Evolutionary conservation across 2,329 filamentous ascomycete species (phyloP).

Genomic region (Trichoderma sp.): DNA sequence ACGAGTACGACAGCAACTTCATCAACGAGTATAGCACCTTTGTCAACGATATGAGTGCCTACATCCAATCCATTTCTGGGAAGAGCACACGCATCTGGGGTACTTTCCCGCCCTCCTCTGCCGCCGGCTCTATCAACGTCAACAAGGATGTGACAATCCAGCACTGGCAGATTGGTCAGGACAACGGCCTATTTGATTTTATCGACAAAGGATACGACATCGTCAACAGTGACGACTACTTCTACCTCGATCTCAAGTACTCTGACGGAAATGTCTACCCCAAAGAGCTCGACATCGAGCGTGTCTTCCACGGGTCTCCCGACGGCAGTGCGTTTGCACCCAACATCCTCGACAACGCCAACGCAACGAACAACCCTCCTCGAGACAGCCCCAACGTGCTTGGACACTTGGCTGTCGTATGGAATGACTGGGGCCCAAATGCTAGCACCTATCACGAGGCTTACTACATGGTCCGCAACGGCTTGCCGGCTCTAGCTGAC

Average conservation of each 20-base stretch:
- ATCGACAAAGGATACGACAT: constrained; percentile 27
- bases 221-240: constrained; percentile 28
- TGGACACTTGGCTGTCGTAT: constrained; percentile 28
- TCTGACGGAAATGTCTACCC: constrained; percentile 29
- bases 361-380: constrained; percentile 27
- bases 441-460: constrained; percentile 29
- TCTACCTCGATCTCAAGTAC: constrained; percentile 28
- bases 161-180: constrained; percentile 28
- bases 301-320: constrained; percentile 24
- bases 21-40: constrained; percentile 53
- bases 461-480: constrained; percentile 27
- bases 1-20: constrained; percentile 50
- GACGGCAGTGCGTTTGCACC: constrained; percentile 27
- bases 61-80: constrained; percentile 45
- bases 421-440: constrained; percentile 30
- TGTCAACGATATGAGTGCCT: constrained; percentile 46
- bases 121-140: constrained; percentile 20
- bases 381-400: constrained; percentile 24
- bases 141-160: constrained; percentile 27
- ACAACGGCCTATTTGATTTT: constrained; percentile 26
- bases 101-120: constrained; percentile 32
- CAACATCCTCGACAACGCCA: constrained; percentile 27
- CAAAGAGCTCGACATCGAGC: constrained; percentile 25
- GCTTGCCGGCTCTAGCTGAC: constrained; percentile 28
- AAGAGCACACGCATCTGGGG: constrained; percentile 58